A percentile compares a stretch with the other conserved stretches of the same genome.
phyloP scores from a whole-genome alignment of 768 basidiomycete species.

The Suillus americanus region DNA sequence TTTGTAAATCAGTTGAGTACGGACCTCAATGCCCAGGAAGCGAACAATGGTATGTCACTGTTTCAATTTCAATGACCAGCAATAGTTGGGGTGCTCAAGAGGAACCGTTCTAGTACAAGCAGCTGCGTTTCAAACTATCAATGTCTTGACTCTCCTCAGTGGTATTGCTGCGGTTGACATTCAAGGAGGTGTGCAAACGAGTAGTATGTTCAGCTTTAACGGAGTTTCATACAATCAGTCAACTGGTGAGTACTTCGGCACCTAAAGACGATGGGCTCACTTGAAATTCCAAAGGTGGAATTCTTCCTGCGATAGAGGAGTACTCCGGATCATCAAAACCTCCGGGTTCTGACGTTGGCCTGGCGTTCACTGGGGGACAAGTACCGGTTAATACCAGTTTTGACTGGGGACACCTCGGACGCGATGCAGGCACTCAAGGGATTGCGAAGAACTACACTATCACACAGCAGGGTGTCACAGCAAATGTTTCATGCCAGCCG shows the following conservation, averaged over 20 bases:
- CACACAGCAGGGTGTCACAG: slow-evolving; percentile 15
- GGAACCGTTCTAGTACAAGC: neutral
- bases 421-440: neutral
- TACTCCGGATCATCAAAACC: neutral
- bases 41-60: neutral
- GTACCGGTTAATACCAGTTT: neutral
- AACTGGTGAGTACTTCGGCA: neutral
- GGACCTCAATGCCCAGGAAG: fast-evolving
- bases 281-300: neutral
- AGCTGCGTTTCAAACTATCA: neutral
- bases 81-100: neutral
- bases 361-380: neutral
- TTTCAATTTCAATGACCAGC: neutral
- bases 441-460: slow-evolving; percentile 5
- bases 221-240: slow-evolving; percentile 3
- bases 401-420: neutral
- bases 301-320: neutral
- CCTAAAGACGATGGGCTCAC: neutral
- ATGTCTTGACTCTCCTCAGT: neutral
- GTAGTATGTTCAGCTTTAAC: neutral
- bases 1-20: neutral
- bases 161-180: neutral
- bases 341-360: neutral
- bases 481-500: slow-evolving; percentile 5
- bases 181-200: neutral